Evolutionary conservation across 306 rosid genomes (phyloP), one percentile per base, ranked within the genome.

Genomic region (Lotus japonicus): DNA sequence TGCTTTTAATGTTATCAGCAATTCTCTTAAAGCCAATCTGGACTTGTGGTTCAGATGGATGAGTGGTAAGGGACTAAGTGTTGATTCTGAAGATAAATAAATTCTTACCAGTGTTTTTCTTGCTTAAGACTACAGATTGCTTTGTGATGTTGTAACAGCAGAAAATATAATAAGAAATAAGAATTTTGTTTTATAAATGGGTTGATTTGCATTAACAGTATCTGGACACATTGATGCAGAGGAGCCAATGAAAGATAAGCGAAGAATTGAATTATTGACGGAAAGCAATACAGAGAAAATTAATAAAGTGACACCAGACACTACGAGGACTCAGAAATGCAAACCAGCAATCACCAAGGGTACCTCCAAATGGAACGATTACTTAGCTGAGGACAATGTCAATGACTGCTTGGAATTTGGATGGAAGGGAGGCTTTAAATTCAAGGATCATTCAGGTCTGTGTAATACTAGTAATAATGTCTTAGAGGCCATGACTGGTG

Each of bases 281-380:
- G 19, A 50, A 63, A 58, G 53, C 17, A 64, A 72, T 58, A 31
- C 77, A 23, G 53, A 76, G 63, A 68, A 60, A 71, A 55, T 74
- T 5, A 51, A 44, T 7, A 38, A 45, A 51, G 9, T 36, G 39
- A 52, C 71, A 42, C 7, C 23, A 23, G 58, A 19, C n/a, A 70
- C 73, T 7, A 54, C 13, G 14, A 49, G 68, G 72, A 15, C 64
- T 42, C 52, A 74, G 58, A 67, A 67, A 35, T 57, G 41, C 55
- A 80, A 66, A 43, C 41, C 7, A n/a, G 28, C 56, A n/a, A 66
- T 18, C 23, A 78, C 18, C 65, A 77, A 16, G 10, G 71, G 68
- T 38, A 50, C 77, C 48, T 88, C 96, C 11, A 88, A 86, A 81
- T 90, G 97, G 98, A 85, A 71, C 10, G 72, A 58, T n/a, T 88